Conservation (phyloP, 2,329 filamentous ascomycete species). For the Dothideomycetes sp. region DNA sequence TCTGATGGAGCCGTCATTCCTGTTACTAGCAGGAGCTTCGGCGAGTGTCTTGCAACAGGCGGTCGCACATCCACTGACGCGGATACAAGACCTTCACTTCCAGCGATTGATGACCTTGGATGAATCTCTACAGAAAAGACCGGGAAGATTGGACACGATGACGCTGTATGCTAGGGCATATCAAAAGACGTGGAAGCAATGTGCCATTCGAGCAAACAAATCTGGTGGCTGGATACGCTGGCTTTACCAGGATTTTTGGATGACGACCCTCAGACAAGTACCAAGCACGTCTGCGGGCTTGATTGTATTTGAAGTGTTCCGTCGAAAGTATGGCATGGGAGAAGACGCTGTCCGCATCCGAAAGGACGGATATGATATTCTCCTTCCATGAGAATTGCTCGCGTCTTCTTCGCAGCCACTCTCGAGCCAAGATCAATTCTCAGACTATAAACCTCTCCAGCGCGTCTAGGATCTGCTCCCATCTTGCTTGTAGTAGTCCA, state of each 20-base stretch:
- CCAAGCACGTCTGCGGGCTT: slow-evolving; percentile 68
- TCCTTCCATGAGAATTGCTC: slow-evolving; percentile 40
- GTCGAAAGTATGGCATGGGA: slow-evolving; percentile 60
- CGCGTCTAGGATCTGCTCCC: slow-evolving; percentile 31
- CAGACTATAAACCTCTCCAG: slow-evolving; percentile 13
- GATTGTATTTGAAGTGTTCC: slow-evolving; percentile 69
- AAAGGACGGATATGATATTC: slow-evolving; percentile 62
- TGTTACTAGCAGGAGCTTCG: slow-evolving; percentile 58
- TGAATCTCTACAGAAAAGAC: slow-evolving; percentile 32
- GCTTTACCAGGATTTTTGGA: slow-evolving; percentile 64
- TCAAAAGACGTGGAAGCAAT: slow-evolving; percentile 55
- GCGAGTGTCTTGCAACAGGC: slow-evolving; percentile 61
- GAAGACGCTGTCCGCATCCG: slow-evolving; percentile 55
- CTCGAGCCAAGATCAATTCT: background rate
- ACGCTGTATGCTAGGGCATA: slow-evolving; percentile 63
- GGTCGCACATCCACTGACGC: slow-evolving; percentile 60
- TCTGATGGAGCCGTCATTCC: slow-evolving; percentile 62
- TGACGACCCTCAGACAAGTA: slow-evolving; percentile 62
- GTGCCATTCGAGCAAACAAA: slow-evolving; percentile 48
- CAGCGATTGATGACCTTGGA: slow-evolving; percentile 65
- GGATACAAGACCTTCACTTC: slow-evolving; percentile 65
- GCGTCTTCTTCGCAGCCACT: background rate
- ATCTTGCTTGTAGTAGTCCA: slow-evolving; percentile 20
- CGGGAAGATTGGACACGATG: slow-evolving; percentile 38
- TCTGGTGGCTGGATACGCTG: slow-evolving; percentile 51